Evolutionary conservation across 1,284 basidiomycete genomes (phyloP).

Genomic region (Thelephora terrestris): DNA sequence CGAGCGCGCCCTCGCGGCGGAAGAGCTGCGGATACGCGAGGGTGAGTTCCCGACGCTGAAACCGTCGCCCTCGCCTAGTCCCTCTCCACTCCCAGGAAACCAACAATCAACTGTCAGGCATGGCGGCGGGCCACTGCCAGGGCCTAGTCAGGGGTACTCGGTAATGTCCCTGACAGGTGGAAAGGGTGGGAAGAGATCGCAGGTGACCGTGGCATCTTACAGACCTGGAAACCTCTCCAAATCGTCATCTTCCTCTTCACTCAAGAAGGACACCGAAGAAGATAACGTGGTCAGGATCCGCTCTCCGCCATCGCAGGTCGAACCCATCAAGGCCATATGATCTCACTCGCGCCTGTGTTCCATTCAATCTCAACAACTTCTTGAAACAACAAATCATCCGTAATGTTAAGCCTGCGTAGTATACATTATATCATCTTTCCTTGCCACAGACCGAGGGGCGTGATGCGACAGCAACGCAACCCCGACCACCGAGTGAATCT

Average conservation of each 20-base stretch:
- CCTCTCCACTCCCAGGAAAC: background rate
- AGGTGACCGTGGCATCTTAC: background rate
- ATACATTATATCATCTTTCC: too few species aligned
- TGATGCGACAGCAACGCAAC: too few species aligned
- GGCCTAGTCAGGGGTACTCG: background rate
- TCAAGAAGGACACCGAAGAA: background rate
- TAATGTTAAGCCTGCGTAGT: too few species aligned
- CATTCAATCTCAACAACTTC: too few species aligned
- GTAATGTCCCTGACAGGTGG: background rate
- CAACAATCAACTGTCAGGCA: background rate
- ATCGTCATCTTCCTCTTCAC: background rate
- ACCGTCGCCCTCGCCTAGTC: background rate
- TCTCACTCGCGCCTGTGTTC: too few species aligned
- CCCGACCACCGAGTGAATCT: too few species aligned
- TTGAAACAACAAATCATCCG: too few species aligned
- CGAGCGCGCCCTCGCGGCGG: background rate
- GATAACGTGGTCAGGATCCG: background rate
- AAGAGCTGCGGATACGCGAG: background rate
- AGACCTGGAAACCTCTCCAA: background rate
- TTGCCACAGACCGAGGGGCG: too few species aligned
- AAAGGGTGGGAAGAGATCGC: background rate
- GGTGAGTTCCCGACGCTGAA: conserved; percentile 1
- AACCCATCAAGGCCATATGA: background rate
- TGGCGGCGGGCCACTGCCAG: background rate
- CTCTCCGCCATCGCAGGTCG: background rate